These are phyloP conservation scores for Malassezia sp. DNA, from an alignment of 1,284 basidiomycete genomes.

Conservation along the genomic window DNA sequence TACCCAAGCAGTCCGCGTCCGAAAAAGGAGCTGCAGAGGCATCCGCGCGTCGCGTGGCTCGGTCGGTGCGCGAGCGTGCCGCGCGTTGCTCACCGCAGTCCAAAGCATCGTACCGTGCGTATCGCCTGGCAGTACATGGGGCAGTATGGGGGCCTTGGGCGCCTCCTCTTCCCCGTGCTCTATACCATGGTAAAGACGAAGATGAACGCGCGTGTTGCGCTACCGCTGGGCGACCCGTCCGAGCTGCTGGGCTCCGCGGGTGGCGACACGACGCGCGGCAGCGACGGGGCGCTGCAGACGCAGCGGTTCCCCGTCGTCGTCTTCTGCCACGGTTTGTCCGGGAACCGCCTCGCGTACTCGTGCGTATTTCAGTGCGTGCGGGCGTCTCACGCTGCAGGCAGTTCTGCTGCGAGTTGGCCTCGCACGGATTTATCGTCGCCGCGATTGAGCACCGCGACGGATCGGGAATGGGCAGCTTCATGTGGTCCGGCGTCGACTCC, in stretches of 20 bases:
- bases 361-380: neutral
- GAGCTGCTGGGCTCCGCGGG: no score
- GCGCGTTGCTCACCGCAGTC: no score
- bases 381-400: slow-evolving; percentile 10
- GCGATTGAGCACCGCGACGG: slow-evolving; percentile 53
- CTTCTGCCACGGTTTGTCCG: slow-evolving; percentile 35
- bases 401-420: slow-evolving; percentile 34
- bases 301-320: slow-evolving; percentile 30
- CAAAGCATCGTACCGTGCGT: neutral
- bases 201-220: slow-evolving; percentile 20
- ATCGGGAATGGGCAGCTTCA: slow-evolving; percentile 48
- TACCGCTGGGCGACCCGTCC: slow-evolving; percentile 24
- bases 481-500: slow-evolving; percentile 17
- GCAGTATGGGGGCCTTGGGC: slow-evolving; percentile 28
- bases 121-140: slow-evolving; percentile 27
- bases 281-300: neutral
- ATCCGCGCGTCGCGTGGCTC: slow-evolving; percentile 24
- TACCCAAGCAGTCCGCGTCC: slow-evolving; percentile 20
- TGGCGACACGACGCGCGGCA: neutral
- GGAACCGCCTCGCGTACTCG: slow-evolving; percentile 34
- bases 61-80: slow-evolving; percentile 19
- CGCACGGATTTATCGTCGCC: slow-evolving; percentile 45
- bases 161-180: slow-evolving; percentile 25
- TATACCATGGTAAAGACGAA: slow-evolving; percentile 17
- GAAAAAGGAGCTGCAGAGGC: slow-evolving; percentile 13